Base-by-base conservation (phyloP, 2,329 filamentous ascomycete species). In the Colletotrichum incanum region DNA sequence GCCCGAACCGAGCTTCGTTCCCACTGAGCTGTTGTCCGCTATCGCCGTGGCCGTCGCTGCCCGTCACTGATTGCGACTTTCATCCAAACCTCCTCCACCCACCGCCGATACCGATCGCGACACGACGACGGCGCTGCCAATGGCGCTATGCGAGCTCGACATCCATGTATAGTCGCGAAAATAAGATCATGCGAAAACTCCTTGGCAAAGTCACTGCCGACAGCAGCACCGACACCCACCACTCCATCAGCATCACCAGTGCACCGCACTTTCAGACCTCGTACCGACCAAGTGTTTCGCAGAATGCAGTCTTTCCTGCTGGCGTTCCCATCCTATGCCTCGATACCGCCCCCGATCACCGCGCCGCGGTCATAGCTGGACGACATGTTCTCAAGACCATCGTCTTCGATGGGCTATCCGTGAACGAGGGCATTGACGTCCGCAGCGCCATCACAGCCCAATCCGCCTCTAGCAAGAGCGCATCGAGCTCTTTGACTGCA, bases 371-470 rank as follows among this genome's bases (percentile, higher is more conserved):
- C 3, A 82, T 92, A 52, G 90, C 86, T 9, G 89, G 90, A 7
- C 84, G 86, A 54, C 89, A 92, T 74, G 84, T 92, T 31, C 87
- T 92, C 71, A 91, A 91, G 81, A 91, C 88, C 1, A 79, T 92
- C 55, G 83, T 86, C 26, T 81, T 91, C 43, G 88, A 91, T 69
- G 87, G 87, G 5, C 81, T 86, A 41, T 81, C 79, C 31, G 85
- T 91, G 71, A 84, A 81, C 50, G 90, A 92, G 26, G 88, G 88
- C 11, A 78, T 90, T 70, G 90, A 92, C 76, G 77, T 92, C 70
- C 87, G 90, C 67, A 83, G 87, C 18, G 83, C 86, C 23, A 90
- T 92, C 69, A 84, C 84, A 18, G 82, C 86, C 14, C 86, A 89
- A 71, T 82, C 84, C 60, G 78, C 83, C 5, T 80, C 86, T 34